A percentile compares a stretch with the other conserved stretches of the same genome.
Evolutionary conservation across 2,329 filamentous ascomycete species (phyloP).

Genomic region (Trichoderma simmonsii): DNA sequence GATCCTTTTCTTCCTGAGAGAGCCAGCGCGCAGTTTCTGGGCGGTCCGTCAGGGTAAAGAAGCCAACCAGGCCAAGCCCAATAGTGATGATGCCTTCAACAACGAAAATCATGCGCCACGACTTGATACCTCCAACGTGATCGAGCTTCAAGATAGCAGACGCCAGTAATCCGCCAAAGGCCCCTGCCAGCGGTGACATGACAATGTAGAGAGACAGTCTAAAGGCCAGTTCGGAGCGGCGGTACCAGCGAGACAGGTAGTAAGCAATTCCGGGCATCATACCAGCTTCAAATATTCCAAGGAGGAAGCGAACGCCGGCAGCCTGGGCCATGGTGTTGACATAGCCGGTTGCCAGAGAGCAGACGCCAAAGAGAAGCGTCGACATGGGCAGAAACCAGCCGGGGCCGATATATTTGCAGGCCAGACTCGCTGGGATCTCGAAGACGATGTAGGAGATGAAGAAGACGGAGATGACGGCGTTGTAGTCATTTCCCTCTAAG

Average conservation of each 20-base stretch:
- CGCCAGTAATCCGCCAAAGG: slow-evolving; percentile 66
- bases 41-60: slow-evolving; percentile 64
- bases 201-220: slow-evolving; percentile 67
- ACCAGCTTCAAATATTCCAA: slow-evolving; percentile 69
- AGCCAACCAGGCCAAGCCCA: slow-evolving; percentile 56
- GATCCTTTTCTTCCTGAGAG: slow-evolving; percentile 59
- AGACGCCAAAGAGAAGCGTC: slow-evolving; percentile 60
- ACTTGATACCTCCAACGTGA: slow-evolving; percentile 52
- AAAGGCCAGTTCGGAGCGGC: slow-evolving; percentile 65
- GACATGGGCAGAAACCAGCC: slow-evolving; percentile 67
- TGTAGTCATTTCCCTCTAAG: slow-evolving; percentile 64
- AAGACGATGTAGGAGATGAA: slow-evolving; percentile 72
- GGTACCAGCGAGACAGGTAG: slow-evolving; percentile 70
- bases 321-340: slow-evolving; percentile 51
- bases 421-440: slow-evolving; percentile 65
- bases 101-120: slow-evolving; percentile 68
- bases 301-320: slow-evolving; percentile 63
- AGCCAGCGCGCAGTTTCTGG: slow-evolving; percentile 68
- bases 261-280: slow-evolving; percentile 73
- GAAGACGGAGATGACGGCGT: slow-evolving; percentile 63
- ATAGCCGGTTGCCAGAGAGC: slow-evolving; percentile 64
- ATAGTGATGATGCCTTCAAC: slow-evolving; percentile 63
- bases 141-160: slow-evolving; percentile 61
- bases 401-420: slow-evolving; percentile 68
- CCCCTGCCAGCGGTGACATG: slow-evolving; percentile 66